Conservation (phyloP, 495 filamentous ascomycete genomes). For the Penicillium salamii region DNA sequence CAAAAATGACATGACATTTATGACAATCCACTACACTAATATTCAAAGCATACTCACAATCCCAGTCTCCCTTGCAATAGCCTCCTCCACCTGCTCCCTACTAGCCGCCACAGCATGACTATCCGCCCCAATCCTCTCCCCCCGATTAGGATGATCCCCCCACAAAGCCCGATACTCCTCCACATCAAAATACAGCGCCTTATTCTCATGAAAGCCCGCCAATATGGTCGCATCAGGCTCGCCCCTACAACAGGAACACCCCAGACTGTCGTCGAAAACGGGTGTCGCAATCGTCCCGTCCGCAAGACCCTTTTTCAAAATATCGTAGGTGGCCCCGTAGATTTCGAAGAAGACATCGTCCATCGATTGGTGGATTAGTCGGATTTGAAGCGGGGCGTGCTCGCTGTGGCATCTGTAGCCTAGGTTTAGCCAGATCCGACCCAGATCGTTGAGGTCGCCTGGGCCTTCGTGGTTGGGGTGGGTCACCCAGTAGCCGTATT, state of each 20-base stretch:
- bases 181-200: conserved; percentile 6
- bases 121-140: not conserved
- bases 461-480: conserved; percentile 10
- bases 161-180: conserved; percentile 5
- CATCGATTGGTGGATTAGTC: conserved; percentile 3
- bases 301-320: not conserved
- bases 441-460: conserved; percentile 7
- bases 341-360: conserved; percentile 4
- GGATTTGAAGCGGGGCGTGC: conserved; percentile 7
- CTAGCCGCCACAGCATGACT: not conserved
- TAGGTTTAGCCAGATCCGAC: not conserved
- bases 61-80: not conserved
- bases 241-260: conserved; percentile 11
- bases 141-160: conserved; percentile 2
- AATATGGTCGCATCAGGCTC: conserved; percentile 8
- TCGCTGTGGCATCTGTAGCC: conserved; percentile 1
- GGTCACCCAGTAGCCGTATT: not conserved
- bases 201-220: not conserved
- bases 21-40: too few species aligned
- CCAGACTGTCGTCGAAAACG: not conserved
- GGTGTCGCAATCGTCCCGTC: not conserved
- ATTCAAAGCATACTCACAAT: not conserved
- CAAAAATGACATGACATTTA: too few species aligned
- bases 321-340: not conserved
- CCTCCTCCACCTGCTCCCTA: conserved; percentile 13